Conservation (phyloP, 768 basidiomycete genomes). For the Porphyrellus cyaneotinctus region DNA sequence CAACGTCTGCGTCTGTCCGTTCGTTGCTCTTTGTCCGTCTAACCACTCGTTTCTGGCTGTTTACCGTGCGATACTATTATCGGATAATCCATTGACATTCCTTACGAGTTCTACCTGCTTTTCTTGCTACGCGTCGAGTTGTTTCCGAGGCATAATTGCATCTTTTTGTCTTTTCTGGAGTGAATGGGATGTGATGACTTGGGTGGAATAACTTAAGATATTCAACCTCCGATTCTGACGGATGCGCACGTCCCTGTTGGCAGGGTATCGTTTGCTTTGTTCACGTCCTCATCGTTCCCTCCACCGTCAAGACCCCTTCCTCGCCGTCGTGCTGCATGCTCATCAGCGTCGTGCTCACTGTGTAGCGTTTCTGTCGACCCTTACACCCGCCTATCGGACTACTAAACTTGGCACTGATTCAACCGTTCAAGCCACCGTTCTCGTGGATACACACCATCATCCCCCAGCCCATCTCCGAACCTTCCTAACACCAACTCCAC, state of each 20-base stretch:
- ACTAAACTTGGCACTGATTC: constrained; percentile 15
- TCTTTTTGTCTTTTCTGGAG: constrained; percentile 9
- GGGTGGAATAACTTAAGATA: too few relatives aligned
- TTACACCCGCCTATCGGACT: constrained; percentile 7
- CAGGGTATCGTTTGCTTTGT: background rate
- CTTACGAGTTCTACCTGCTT: constrained; percentile 28
- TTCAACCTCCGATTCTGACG: constrained; percentile 29
- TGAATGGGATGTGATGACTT: constrained; percentile 9
- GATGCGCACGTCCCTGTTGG: constrained; percentile 8
- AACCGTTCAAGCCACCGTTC: constrained; percentile 2
- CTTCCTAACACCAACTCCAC: background rate
- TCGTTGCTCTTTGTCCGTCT: constrained; percentile 36
- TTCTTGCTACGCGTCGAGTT: constrained; percentile 26
- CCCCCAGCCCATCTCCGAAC: background rate
- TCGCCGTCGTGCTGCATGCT: constrained; percentile 12
- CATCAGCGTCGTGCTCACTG: constrained; percentile 4
- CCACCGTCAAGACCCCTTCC: background rate
- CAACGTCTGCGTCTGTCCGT: constrained; percentile 28
- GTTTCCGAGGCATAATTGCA: constrained; percentile 21
- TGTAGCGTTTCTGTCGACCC: constrained; percentile 4
- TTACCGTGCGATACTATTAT: constrained; percentile 34
- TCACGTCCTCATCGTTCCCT: constrained; percentile 9
- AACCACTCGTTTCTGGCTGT: constrained; percentile 31
- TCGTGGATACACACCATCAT: background rate
- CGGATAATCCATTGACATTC: constrained; percentile 38